Evolutionary conservation across 176 grass and related monocot genomes (phyloP).

Genomic region (Phragmites australis): DNA sequence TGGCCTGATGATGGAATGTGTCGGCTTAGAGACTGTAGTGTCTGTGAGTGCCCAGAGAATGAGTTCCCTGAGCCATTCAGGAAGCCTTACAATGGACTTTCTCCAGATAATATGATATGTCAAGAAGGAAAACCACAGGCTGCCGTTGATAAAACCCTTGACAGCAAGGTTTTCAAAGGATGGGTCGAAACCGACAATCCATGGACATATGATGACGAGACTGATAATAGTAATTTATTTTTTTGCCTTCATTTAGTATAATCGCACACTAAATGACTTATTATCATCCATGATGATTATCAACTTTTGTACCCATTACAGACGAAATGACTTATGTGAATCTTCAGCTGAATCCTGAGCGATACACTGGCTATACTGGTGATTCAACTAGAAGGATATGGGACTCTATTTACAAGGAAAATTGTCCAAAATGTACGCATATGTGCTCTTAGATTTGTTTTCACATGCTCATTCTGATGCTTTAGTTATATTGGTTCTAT

Average conservation of each 20-base stretch:
- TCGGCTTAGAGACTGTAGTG: slow-evolving; percentile 76
- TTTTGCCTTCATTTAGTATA: slow-evolving; percentile 11
- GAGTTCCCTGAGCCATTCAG: slow-evolving; percentile 90
- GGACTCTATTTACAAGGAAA: slow-evolving; percentile 94
- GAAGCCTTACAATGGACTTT: slow-evolving; percentile 59
- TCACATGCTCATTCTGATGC: background rate
- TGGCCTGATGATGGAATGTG: slow-evolving; percentile 99
- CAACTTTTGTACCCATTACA: slow-evolving; percentile 45
- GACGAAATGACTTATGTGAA: slow-evolving; percentile 95
- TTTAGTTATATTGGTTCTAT: background rate
- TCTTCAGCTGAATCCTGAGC: slow-evolving; percentile 90
- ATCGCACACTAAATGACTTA: no score
- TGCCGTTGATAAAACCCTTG: slow-evolving; percentile 89
- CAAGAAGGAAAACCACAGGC: slow-evolving; percentile 89
- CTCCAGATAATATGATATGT: slow-evolving; percentile 64
- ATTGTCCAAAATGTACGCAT: slow-evolving; percentile 93
- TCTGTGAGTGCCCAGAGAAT: slow-evolving; percentile 92
- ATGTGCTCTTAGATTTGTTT: slow-evolving; percentile 1
- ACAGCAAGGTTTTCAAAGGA: slow-evolving; percentile 78
- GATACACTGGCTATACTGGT: slow-evolving; percentile 94
- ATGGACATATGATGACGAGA: slow-evolving; percentile 98
- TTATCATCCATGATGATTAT: background rate
- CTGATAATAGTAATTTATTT: slow-evolving; percentile 71
- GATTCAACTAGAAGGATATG: slow-evolving; percentile 89
- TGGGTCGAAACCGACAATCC: slow-evolving; percentile 95